A percentile compares a stretch with the other conserved stretches of the same genome.
Conservation (phyloP, 1,139 yeast species). For the Yamadazyma dushanensis region DNA sequence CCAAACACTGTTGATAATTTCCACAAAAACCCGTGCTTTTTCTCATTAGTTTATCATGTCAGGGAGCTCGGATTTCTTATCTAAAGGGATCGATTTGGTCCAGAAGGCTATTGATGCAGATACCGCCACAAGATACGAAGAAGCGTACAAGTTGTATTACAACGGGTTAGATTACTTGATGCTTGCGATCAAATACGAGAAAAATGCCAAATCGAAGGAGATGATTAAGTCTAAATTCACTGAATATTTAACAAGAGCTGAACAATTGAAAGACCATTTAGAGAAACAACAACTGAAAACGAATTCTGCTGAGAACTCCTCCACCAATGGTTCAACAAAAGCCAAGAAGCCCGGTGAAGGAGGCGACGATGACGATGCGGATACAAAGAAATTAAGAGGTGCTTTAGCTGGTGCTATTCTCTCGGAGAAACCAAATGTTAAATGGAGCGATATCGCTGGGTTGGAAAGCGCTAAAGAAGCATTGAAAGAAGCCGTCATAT, state of each 20-base stretch:
- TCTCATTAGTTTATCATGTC: conserved; percentile 11
- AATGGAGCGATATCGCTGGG: conserved; percentile 97
- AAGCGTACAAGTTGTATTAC: conserved; percentile 90
- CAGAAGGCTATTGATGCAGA: conserved; percentile 96
- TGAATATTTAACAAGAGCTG: conserved; percentile 91
- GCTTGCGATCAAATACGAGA: conserved; percentile 95
- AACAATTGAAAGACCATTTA: conserved; percentile 86
- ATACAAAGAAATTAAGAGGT: conserved; percentile 83
- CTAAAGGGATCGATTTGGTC: conserved; percentile 90
- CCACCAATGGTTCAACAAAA: conserved; percentile 59
- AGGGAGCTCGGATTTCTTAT: conserved; percentile 60
- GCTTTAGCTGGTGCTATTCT: conserved; percentile 92
- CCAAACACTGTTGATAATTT: too few relatives aligned
- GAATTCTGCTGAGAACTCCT: conserved; percentile 49
- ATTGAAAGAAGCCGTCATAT: conserved; percentile 92
- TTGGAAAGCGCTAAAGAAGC: conserved; percentile 95
- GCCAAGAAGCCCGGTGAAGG: conserved; percentile 51
- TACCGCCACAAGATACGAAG: conserved; percentile 85
- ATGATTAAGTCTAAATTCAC: conserved; percentile 85
- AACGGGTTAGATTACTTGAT: conserved; percentile 92
- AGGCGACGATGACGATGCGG: conserved; percentile 68
- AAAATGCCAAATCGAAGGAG: conserved; percentile 85
- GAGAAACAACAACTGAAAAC: conserved; percentile 57
- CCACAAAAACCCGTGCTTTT: too few relatives aligned
- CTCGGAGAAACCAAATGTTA: conserved; percentile 88